Conservation (phyloP, 1,139 yeast species). For the Protomyces lactucae-debilis region DNA sequence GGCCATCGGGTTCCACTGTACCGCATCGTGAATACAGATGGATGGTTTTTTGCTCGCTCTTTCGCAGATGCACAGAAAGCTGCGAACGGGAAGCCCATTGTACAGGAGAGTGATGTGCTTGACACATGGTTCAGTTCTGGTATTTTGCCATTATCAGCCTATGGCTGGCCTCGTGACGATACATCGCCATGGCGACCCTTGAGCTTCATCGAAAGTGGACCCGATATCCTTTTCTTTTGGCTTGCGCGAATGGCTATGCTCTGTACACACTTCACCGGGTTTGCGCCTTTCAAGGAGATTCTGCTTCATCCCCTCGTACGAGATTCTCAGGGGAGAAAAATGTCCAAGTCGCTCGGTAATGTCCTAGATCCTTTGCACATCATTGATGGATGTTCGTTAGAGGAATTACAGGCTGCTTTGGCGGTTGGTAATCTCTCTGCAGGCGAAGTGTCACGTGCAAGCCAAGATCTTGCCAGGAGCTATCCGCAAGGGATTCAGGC, state of each 20-base stretch:
- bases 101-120: constrained; percentile 29
- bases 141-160: constrained; percentile 28
- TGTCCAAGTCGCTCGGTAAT: constrained; percentile 31
- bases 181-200: constrained; percentile 47
- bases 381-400: constrained; percentile 22
- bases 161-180: constrained; percentile 44
- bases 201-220: constrained; percentile 29
- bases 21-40: constrained; percentile 8
- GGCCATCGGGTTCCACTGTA: constrained; percentile 29
- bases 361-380: constrained; percentile 29
- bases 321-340: constrained; percentile 30
- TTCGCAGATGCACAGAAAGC: constrained; percentile 12
- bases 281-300: constrained; percentile 28
- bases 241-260: constrained; percentile 30
- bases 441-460: not conserved
- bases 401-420: constrained; percentile 1
- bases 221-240: constrained; percentile 31
- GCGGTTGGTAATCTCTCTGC: constrained; percentile 8
- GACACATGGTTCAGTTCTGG: constrained; percentile 31
- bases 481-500: constrained; percentile 26
- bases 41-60: constrained; percentile 28
- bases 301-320: constrained; percentile 29
- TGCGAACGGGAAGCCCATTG: constrained; percentile 10
- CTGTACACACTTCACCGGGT: constrained; percentile 27
- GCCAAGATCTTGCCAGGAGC: not conserved